Evolutionary conservation across 805 yeast species (phyloP), one percentile per base, ranked within the genome.

Genomic region (Candida taoyuanica): DNA sequence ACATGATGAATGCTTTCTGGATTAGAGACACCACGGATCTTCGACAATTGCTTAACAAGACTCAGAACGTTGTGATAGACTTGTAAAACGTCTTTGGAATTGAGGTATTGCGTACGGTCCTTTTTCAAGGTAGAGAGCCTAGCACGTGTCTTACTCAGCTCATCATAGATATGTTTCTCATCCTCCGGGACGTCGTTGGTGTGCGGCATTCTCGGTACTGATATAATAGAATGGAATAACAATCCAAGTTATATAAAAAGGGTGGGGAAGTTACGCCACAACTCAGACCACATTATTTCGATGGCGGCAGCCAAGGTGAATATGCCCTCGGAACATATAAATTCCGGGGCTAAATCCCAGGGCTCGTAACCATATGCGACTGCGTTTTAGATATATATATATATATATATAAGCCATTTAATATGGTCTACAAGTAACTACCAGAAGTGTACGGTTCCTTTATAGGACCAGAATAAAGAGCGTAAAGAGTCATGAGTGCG

Each of bases 31-130:
- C 51, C 48, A 4, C 45, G 68, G 28, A 78, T 65, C 21, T 62
- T 58, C 41, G 74, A 71, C 42, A 85, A 60, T 34, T 71, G 72
- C 43, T 76, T 73, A 12, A 81, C 72, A 30, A 70, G 60, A 13
- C 63, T 56, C 38, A 84, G 64, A 30, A 83, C 85, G 26, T 66
- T 58, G 39, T 74, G 75, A 48, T 85, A 85, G 17, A 76, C 69
- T 9, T 60, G 52, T 47, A 72, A 70, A n/a, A 85, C 80, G 49
- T 79, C 87, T 47, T 75, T 73, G 16, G 88, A 79, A 56, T 76
- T 77, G 51, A 84, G 67, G 49, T 71, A 84, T 41, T 76, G 78
- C 23, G 70, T 60, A 39, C 88, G 70, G 59, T 83, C 82, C 56
- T 76, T 77, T 53, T 83, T 85, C 49, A 74, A 56, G 8, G 56